These are phyloP conservation scores for Kwoniella bestiolae DNA, from an alignment of 768 basidiomycete species.

Conservation along the genomic window DNA sequence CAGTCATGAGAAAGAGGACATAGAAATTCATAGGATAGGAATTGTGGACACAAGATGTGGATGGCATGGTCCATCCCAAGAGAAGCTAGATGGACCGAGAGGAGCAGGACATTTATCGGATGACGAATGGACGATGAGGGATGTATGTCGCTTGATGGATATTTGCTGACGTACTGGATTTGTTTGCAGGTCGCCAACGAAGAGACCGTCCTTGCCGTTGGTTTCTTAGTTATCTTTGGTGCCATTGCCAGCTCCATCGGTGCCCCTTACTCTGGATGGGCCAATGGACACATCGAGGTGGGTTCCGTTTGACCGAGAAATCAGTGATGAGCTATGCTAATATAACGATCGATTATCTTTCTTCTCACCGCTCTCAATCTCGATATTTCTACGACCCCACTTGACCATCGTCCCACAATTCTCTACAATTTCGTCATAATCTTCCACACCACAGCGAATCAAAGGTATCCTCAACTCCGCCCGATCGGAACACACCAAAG, in stretches of 20 bases:
- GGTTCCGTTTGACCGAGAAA: constrained; percentile 21
- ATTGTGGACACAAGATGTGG: background rate
- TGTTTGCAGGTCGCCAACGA: constrained; percentile 74
- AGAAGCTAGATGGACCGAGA: constrained; percentile 1
- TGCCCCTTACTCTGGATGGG: constrained; percentile 91
- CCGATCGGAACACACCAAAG: constrained; percentile 85
- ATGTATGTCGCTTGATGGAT: background rate
- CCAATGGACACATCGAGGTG: constrained; percentile 76
- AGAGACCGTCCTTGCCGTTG: constrained; percentile 85
- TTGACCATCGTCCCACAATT: too few species aligned
- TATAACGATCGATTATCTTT: background rate
- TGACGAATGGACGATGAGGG: background rate
- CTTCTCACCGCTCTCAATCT: background rate
- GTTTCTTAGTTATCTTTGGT: constrained; percentile 78
- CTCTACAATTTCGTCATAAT: too few species aligned
- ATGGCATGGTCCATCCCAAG: background rate
- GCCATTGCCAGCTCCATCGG: constrained; percentile 71
- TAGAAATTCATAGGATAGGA: background rate
- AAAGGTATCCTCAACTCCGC: constrained; percentile 77
- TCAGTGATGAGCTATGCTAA: background rate
- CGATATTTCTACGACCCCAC: too few species aligned
- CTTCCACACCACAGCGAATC: constrained; percentile 62
- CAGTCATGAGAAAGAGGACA: background rate
- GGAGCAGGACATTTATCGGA: too few species aligned
- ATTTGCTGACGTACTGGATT: background rate